A percentile compares a stretch with the other conserved stretches of the same genome.
Evolutionary conservation across 805 yeast genomes (phyloP).

Genomic region (Jamesozyma gamospora): DNA sequence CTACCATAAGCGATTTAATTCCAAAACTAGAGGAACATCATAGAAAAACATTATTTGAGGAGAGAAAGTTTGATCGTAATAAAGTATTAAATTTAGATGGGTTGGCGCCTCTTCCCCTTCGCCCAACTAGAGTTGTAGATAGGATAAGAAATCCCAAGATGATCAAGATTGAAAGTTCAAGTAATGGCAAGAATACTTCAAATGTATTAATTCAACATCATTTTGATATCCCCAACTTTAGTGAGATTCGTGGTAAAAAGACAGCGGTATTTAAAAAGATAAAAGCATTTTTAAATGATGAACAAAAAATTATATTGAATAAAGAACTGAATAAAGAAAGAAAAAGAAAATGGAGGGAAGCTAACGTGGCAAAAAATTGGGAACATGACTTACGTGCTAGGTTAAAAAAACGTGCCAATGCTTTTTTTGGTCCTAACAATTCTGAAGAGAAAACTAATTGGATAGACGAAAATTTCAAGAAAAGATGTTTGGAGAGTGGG

Average conservation of each 20-base stretch:
- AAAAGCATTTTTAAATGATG: constrained; percentile 12
- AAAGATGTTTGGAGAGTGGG: constrained; percentile 31
- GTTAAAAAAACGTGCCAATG: constrained; percentile 60
- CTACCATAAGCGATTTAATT: constrained; percentile 17
- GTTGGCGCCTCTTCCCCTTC: constrained; percentile 17
- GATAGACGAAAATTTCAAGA: constrained; percentile 65
- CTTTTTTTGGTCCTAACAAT: constrained; percentile 52
- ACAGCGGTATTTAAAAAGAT: constrained; percentile 18
- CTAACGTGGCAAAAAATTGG: constrained; percentile 68
- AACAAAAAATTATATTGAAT: constrained; percentile 17
- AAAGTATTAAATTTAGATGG: constrained; percentile 24
- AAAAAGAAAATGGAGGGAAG: constrained; percentile 31
- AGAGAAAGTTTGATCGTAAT: constrained; percentile 10
- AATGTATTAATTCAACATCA: background rate
- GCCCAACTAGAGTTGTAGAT: background rate
- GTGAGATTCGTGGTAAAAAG: constrained; percentile 12
- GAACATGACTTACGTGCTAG: constrained; percentile 80
- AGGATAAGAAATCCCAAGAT: background rate
- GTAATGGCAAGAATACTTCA: background rate
- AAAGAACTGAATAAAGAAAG: constrained; percentile 25
- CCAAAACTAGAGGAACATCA: constrained; percentile 13
- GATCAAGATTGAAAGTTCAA: background rate
- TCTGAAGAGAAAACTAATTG: constrained; percentile 50
- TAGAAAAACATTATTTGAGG: constrained; percentile 1
- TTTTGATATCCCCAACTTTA: constrained; percentile 16